Conservation (phyloP, 2,329 filamentous ascomycete species). For the Fonsecaea multimorphosa region DNA sequence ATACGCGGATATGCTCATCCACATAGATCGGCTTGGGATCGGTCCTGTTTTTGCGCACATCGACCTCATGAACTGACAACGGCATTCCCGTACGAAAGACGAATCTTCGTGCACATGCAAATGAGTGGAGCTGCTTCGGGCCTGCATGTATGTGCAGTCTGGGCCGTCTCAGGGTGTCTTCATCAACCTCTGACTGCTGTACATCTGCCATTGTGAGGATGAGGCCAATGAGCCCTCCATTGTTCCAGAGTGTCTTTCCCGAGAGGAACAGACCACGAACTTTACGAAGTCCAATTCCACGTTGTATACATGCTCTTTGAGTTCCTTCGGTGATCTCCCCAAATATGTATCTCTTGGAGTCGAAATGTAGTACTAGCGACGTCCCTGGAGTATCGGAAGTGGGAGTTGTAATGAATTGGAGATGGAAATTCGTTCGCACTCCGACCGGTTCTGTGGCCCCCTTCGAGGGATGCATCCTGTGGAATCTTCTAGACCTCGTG, state of each 20-base stretch:
- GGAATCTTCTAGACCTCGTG: neutral
- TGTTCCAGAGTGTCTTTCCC: conserved; percentile 77
- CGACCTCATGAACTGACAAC: conserved; percentile 69
- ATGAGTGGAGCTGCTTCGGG: conserved; percentile 76
- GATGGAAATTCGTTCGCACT: conserved; percentile 62
- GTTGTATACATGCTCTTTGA: conserved; percentile 75
- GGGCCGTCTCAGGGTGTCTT: conserved; percentile 32
- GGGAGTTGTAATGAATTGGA: conserved; percentile 79
- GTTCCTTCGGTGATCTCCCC: conserved; percentile 83
- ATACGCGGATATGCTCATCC: conserved; percentile 80
- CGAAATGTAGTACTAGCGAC: conserved; percentile 76
- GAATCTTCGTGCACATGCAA: conserved; percentile 84
- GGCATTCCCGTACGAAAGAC: conserved; percentile 84
- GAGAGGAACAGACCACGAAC: conserved; percentile 82
- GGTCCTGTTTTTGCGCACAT: conserved; percentile 39
- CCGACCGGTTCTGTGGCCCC: conserved; percentile 25
- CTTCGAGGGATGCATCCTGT: conserved; percentile 21
- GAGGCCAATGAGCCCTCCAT: conserved; percentile 83
- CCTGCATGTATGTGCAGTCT: conserved; percentile 65
- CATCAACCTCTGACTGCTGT: conserved; percentile 47
- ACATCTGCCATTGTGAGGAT: conserved; percentile 82
- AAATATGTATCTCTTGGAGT: conserved; percentile 82
- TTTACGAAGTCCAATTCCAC: conserved; percentile 68
- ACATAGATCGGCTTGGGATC: conserved; percentile 69
- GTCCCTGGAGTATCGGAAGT: conserved; percentile 88